Conservation (phyloP, 2,329 filamentous ascomycete genomes). For the Phialophora macrospora region DNA sequence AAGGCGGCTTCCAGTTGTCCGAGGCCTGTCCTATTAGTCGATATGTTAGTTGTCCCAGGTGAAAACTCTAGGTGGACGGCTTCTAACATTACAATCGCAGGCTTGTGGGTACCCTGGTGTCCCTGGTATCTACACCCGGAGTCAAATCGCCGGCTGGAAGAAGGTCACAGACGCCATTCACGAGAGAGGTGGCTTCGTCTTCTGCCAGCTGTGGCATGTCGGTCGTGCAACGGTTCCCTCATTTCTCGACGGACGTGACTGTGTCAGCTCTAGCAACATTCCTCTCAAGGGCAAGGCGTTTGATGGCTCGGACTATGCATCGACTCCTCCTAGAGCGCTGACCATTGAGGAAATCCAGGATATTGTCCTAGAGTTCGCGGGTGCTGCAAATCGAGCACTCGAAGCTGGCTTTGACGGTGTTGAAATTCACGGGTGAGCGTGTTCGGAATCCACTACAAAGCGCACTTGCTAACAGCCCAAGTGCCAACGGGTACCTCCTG, state of each 20-base stretch:
- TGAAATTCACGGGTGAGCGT: conserved; percentile 51
- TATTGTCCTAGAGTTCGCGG: not conserved
- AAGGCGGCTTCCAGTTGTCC: conserved; percentile 44
- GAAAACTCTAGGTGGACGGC: conserved; percentile 38
- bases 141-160: conserved; percentile 58
- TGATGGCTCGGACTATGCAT: conserved; percentile 44
- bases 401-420: conserved; percentile 61
- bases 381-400: conserved; percentile 56
- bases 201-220: conserved; percentile 47
- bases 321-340: conserved; percentile 36
- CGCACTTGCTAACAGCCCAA: not conserved
- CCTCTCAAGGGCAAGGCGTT: conserved; percentile 49
- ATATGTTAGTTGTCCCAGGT: conserved; percentile 38
- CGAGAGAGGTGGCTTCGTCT: conserved; percentile 56
- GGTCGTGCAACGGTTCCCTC: conserved; percentile 48
- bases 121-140: conserved; percentile 30
- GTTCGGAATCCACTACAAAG: not conserved
- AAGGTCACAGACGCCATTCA: conserved; percentile 58
- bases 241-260: conserved; percentile 44
- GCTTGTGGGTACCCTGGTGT: conserved; percentile 43
- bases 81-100: conserved; percentile 38
- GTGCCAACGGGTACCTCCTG: conserved; percentile 57
- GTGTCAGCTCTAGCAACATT: conserved; percentile 42
- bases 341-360: conserved; percentile 8
- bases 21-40: conserved; percentile 45